phyloP scores from a whole-genome alignment of 108 stramenopile species.

The Nitzschia sp. region DNA sequence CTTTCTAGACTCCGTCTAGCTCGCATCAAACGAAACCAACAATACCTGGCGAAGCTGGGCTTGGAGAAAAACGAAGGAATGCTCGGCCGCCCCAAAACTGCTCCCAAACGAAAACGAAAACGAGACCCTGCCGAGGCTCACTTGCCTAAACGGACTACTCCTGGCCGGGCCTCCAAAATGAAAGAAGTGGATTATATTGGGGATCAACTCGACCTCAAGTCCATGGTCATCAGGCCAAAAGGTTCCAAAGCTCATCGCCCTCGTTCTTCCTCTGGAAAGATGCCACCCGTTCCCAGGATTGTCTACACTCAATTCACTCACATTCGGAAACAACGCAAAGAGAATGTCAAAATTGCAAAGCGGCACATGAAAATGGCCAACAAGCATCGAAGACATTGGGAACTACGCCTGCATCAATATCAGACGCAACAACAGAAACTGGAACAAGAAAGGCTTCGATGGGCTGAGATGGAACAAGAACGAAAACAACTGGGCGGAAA shows the following conservation, averaged over 20 bases:
- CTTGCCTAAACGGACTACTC: slow-evolving; percentile 10
- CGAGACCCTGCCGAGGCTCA: neutral
- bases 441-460: slow-evolving; percentile 7
- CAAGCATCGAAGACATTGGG: slow-evolving; percentile 29
- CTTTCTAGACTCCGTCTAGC: slow-evolving; percentile 51
- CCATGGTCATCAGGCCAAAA: neutral
- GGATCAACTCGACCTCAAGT: neutral
- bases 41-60: slow-evolving; percentile 58
- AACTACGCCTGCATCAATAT: neutral
- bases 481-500: slow-evolving; percentile 21
- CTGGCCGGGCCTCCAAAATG: slow-evolving; percentile 19
- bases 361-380: slow-evolving; percentile 15
- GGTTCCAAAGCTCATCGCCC: neutral
- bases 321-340: slow-evolving; percentile 21
- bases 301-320: slow-evolving; percentile 47
- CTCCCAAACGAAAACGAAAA: neutral
- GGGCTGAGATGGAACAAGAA: slow-evolving; percentile 12
- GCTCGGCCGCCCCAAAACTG: neutral
- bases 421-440: neutral
- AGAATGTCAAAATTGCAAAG: slow-evolving; percentile 22
- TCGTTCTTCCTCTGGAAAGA: slow-evolving; percentile 2
- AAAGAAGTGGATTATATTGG: slow-evolving; percentile 6
- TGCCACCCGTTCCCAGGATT: neutral
- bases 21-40: slow-evolving; percentile 68
- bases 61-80: slow-evolving; percentile 24